Base-by-base conservation (phyloP, 176 grass and related monocot species). In the Carex kokanica region DNA sequence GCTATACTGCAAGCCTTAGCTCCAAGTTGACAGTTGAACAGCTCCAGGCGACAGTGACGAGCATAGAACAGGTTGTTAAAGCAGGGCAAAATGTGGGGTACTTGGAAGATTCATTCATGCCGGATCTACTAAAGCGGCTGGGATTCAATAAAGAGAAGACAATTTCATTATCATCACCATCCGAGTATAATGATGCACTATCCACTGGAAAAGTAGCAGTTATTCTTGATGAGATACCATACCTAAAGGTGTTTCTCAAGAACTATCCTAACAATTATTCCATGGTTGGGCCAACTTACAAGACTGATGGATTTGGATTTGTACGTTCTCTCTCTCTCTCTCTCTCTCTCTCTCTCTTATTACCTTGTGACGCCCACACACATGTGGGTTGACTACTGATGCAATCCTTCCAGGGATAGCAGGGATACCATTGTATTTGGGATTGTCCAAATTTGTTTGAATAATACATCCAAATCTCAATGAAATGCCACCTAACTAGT, bases 211-310 rank as follows among this genome's bases (percentile, higher is more conserved):
- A 38, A 36, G 95, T 97, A 32, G 88, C 83, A 0, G 90, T 86
- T 31, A 84, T 97, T 87, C 54, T 97, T 72, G 95, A 94, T 88
- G 95, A 97, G 85, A 92, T 94, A 87, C 94, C 94, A 1, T 97
- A 94, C 83, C 90, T 98, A 53, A 94, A 88, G 78, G 74, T 94
- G 45, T 98, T 98, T 77, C 90, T 93, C 53, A 70, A 14, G 9
- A 15, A 57, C 40, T 93, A 85, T 84, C 86, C 81, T 73, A 41
- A 91, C 66, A 88, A 87, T 40, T 98, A 93, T 81, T 85, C 92
- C 69, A 91, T 92, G 84, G 87, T 91, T 63, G 90, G 90, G 4
- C 90, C 89, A 29, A 94, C 84, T 14, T 91, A 91, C 82, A 98
- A 93, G 85, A 88, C 74, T 3, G 89, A 88, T 71, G 95, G 95